Base-by-base conservation (phyloP, 2,329 filamentous ascomycete genomes). In the Cordyceps javanica region DNA sequence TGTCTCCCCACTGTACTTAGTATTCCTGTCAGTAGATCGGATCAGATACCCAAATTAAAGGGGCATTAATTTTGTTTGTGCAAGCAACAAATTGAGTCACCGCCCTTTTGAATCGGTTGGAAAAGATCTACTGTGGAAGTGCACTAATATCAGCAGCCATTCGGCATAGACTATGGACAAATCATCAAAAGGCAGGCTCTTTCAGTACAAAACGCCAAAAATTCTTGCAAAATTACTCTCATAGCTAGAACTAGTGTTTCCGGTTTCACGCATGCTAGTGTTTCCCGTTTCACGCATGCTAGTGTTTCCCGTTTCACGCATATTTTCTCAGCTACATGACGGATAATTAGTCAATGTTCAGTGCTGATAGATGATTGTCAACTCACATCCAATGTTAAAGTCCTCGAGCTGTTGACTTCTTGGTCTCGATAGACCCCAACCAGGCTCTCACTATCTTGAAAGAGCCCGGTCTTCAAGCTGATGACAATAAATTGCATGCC, bases 401-500 rank as follows among this genome's bases (percentile, higher is more conserved):
- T 90, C 74, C 91, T 89, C 65, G 89, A 95, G 67, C 88, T 95
- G 74, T 97, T 99, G 59, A 91, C 90, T 58, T 87, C 86, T 75
- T 99, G 94, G 69, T 99, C 95, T 63, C 94, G 82, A 77, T 96
- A 97, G 11, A 99, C 91, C 53, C 94, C 94, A 5, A 99, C 91
- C 65, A 99, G 73, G 61, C 91, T 95, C 79, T 99, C 92, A 68
- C 91, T 96, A 72, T 95, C 90, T 74, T 99, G 92, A 76, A 97
- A 99, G 58, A 99, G 78, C 1, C 91, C 92, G 0, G 91, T 89
- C 81, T 99, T 99, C 70, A 99, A 81, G 75, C 87, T 91, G 72
- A 99, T 99, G 64, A 99, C 94, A 60, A 99, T 95, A 66, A 99
- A 99, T 72, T 99, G 94, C 91, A 97, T 97, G 14, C 95, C 95